These are phyloP conservation scores for Neurospora sp. DNA, from an alignment of 495 filamentous ascomycete species.

Conservation along the genomic window DNA sequence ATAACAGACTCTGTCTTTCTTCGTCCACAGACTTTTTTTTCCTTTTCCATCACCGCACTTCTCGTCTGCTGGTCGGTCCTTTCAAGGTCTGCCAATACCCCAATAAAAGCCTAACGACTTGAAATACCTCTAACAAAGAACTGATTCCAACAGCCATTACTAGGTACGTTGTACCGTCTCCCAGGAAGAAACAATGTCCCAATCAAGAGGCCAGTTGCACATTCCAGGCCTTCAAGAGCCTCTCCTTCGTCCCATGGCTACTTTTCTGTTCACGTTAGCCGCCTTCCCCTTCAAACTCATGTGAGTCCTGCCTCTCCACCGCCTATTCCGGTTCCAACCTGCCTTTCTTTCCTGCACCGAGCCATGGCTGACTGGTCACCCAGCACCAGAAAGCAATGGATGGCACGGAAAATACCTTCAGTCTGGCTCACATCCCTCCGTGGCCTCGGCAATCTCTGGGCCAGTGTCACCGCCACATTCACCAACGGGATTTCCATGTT, in stretches of 20 bases:
- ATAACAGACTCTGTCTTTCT: not conserved
- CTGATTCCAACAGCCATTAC: not conserved
- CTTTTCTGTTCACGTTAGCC: not conserved
- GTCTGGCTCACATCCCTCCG: not conserved
- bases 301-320: not conserved
- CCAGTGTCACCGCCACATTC: not conserved
- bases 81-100: not conserved
- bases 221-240: not conserved
- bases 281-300: not conserved
- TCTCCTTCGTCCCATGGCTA: not conserved
- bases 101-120: not conserved
- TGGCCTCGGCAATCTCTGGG: not conserved
- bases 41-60: not conserved
- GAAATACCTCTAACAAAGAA: not conserved
- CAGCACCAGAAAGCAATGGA: not conserved
- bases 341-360: not conserved
- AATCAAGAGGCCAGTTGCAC: not conserved
- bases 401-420: not conserved
- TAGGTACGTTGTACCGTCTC: not conserved
- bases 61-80: not conserved
- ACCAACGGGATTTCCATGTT: not conserved
- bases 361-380: not conserved
- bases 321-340: not conserved
- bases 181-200: not conserved
- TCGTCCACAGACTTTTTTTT: not conserved